phyloP scores from a whole-genome alignment of 2,329 filamentous ascomycete species.

The Fusarium torulosum region DNA sequence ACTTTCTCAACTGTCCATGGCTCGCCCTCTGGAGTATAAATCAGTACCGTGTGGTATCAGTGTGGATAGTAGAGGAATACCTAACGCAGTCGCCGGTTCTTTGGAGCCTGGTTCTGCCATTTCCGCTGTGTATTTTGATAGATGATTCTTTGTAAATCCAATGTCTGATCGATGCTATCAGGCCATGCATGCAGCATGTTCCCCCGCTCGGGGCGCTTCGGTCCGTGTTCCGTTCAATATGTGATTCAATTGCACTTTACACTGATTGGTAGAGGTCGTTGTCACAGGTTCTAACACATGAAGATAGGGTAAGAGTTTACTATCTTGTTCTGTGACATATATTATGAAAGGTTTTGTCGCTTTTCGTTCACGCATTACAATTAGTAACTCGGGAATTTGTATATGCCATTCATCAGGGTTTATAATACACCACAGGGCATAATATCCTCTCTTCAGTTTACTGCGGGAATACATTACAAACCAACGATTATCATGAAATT shows the following conservation, averaged over 20 bases:
- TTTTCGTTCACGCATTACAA: neutral
- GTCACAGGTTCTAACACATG: neutral
- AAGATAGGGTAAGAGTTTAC: too few species aligned
- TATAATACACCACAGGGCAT: too few species aligned
- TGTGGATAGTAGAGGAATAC: neutral
- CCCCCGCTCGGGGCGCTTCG: constrained; percentile 28
- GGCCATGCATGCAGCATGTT: constrained; percentile 3
- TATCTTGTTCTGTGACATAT: too few species aligned
- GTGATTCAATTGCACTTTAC: neutral
- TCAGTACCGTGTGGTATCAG: constrained; percentile 4
- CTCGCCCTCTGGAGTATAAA: constrained; percentile 11
- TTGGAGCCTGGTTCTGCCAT: constrained; percentile 17
- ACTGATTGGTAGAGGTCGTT: neutral
- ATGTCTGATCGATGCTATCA: neutral
- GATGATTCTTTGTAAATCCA: neutral
- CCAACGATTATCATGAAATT: too few species aligned
- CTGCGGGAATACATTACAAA: too few species aligned
- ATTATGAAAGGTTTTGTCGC: neutral
- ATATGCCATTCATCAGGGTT: too few species aligned
- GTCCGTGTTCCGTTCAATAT: constrained; percentile 15
- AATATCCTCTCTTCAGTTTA: too few species aligned
- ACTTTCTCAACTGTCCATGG: constrained; percentile 71
- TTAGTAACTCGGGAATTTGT: too few species aligned
- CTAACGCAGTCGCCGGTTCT: neutral
- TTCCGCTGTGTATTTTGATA: neutral